Evolutionary conservation across 225 moss, liverwort and hornwort species (phyloP).

Genomic region (Anthoceros angustus): DNA sequence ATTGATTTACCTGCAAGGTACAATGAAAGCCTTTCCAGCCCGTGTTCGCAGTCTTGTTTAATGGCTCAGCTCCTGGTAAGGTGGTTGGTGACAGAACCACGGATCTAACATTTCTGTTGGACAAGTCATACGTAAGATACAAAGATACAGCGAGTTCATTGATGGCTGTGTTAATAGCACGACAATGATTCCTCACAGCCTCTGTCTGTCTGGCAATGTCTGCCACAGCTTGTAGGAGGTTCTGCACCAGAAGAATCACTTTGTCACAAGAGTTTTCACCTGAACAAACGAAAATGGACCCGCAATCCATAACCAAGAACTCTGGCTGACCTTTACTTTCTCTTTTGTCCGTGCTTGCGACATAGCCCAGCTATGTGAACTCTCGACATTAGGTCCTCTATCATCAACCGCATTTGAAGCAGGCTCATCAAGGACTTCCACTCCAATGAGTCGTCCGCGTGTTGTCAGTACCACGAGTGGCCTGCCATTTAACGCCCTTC

Average conservation of each 20-base stretch:
- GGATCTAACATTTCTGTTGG: constrained; percentile 6
- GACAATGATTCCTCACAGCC: constrained; percentile 33
- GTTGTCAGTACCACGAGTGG: constrained; percentile 44
- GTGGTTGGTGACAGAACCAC: not conserved
- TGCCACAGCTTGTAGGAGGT: constrained; percentile 37
- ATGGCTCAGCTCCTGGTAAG: constrained; percentile 10
- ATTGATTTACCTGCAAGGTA: not conserved
- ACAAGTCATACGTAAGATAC: constrained; percentile 28
- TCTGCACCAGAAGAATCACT: constrained; percentile 20
- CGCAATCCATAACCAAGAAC: not conserved
- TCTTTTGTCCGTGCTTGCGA: constrained; percentile 18
- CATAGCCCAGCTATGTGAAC: constrained; percentile 14
- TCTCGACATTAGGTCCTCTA: constrained; percentile 3
- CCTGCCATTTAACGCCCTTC: constrained; percentile 31
- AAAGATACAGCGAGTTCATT: constrained; percentile 52
- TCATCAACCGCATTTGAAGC: constrained; percentile 9
- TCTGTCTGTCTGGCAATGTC: constrained; percentile 37
- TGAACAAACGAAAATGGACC: not conserved
- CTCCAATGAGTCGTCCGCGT: constrained; percentile 49
- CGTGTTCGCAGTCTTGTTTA: constrained; percentile 4
- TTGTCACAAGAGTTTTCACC: not conserved
- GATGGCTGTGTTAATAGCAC: constrained; percentile 41
- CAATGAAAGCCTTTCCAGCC: not conserved
- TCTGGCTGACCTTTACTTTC: constrained; percentile 29
- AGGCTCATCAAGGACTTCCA: constrained; percentile 32